A percentile compares a stretch with the other conserved stretches of the same genome.
Conservation (phyloP, 768 basidiomycete genomes). For the Floccularia luteovirens region DNA sequence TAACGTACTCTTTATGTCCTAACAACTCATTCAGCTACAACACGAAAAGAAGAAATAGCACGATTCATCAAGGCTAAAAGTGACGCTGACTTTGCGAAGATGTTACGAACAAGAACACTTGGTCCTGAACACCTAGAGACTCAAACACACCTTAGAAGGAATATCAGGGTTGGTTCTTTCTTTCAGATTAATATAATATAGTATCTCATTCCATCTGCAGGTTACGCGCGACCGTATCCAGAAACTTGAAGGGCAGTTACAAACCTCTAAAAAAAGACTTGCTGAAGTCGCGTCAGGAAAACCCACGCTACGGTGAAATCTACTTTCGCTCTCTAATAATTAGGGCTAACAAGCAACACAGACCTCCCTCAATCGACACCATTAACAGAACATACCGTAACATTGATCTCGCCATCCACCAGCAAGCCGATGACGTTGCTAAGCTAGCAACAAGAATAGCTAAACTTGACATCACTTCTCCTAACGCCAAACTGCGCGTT, state of each 20-base stretch:
- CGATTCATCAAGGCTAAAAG: constrained; percentile 73
- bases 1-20: too few species aligned
- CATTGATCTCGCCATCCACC: constrained; percentile 65
- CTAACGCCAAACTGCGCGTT: constrained; percentile 7
- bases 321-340: background rate
- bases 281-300: constrained; percentile 54
- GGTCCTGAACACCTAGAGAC: constrained; percentile 85
- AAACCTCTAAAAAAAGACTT: constrained; percentile 62
- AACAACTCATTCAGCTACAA: constrained; percentile 56
- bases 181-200: constrained; percentile 1
- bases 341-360: constrained; percentile 18
- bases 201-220: constrained; percentile 24
- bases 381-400: constrained; percentile 82
- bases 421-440: constrained; percentile 49
- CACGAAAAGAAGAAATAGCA: constrained; percentile 75
- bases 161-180: constrained; percentile 49
- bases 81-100: constrained; percentile 74
- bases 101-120: constrained; percentile 68
- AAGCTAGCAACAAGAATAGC: constrained; percentile 43
- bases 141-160: constrained; percentile 67
- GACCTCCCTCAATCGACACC: constrained; percentile 79
- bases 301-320: constrained; percentile 47
- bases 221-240: constrained; percentile 64
- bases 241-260: constrained; percentile 72
- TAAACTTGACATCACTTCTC: constrained; percentile 34